Percentiles rank a stretch among this genome's conserved stretches.
Evolutionary conservation across 352 stramenopile species (phyloP).

Genomic region (Pythium monospermum): DNA sequence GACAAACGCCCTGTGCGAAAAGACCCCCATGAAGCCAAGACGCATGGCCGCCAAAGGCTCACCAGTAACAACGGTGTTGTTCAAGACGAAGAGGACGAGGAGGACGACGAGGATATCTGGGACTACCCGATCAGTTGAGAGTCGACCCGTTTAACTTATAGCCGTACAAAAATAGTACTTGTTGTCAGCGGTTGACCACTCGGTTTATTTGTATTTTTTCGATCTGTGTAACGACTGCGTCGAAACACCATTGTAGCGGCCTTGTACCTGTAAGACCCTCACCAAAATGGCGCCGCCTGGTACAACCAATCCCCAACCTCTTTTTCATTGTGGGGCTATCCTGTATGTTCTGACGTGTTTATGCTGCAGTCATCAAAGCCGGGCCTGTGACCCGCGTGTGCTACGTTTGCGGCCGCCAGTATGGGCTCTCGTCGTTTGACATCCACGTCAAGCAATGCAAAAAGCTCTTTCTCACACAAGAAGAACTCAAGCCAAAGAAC

Average conservation of each 20-base stretch:
- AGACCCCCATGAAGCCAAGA: neutral
- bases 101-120: slow-evolving; percentile 56
- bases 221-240: too few relatives aligned
- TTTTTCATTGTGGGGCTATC: neutral
- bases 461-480: slow-evolving; percentile 69
- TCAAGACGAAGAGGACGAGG: slow-evolving; percentile 10
- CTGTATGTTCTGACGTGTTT: neutral
- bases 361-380: slow-evolving; percentile 28
- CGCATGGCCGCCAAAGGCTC: neutral
- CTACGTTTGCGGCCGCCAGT: slow-evolving; percentile 75
- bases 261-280: too few relatives aligned
- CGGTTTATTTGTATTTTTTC: too few relatives aligned
- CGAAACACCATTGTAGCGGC: neutral
- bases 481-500: slow-evolving; percentile 59
- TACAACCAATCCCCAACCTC: neutral
- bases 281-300: neutral
- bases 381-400: slow-evolving; percentile 69
- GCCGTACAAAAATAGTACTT: neutral
- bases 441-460: slow-evolving; percentile 86
- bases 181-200: too few relatives aligned
- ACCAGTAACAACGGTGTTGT: neutral
- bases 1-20: slow-evolving; percentile 19
- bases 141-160: neutral
- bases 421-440: slow-evolving; percentile 75
- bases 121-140: slow-evolving; percentile 42